A percentile compares a stretch with the other conserved stretches of the same genome.
Conservation (phyloP, 176 grass and related monocot species). For the Poa pratensis region DNA sequence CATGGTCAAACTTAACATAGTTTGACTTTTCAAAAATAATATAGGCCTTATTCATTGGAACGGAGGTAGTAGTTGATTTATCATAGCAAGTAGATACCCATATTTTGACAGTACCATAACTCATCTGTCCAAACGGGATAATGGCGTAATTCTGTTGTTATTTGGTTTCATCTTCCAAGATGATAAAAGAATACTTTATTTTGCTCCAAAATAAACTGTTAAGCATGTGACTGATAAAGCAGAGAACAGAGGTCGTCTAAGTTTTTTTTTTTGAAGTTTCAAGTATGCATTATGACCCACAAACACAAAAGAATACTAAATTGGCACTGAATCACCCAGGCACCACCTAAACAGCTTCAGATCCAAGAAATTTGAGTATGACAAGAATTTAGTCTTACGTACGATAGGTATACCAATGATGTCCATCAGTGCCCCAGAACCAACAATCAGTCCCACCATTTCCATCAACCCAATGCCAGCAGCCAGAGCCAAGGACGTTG, state of each 20-base stretch:
- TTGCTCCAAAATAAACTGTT: not conserved
- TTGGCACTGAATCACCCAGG: not conserved
- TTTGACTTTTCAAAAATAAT: too few species aligned
- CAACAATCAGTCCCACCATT: conserved; percentile 54
- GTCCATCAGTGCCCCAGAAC: conserved; percentile 71
- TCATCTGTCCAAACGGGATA: not conserved
- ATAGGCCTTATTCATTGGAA: too few species aligned
- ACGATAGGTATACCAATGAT: conserved; percentile 80
- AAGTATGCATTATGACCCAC: not conserved
- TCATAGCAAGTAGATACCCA: not conserved
- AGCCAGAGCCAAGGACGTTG: conserved; percentile 83
- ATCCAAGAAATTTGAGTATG: not conserved
- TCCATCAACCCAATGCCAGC: conserved; percentile 75
- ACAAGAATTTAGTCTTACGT: conserved; percentile 52
- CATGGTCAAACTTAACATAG: too few species aligned
- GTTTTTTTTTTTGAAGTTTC: not conserved
- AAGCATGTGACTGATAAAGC: not conserved
- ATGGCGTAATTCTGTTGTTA: not conserved
- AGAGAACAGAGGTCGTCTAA: not conserved
- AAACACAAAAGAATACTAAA: not conserved
- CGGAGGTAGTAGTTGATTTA: not conserved
- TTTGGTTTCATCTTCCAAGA: not conserved
- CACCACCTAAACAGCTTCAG: not conserved
- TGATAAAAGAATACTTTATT: not conserved
- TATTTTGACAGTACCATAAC: not conserved